Base-by-base conservation (phyloP, 2,329 filamentous ascomycete genomes). In the Colletotrichum sp. region DNA sequence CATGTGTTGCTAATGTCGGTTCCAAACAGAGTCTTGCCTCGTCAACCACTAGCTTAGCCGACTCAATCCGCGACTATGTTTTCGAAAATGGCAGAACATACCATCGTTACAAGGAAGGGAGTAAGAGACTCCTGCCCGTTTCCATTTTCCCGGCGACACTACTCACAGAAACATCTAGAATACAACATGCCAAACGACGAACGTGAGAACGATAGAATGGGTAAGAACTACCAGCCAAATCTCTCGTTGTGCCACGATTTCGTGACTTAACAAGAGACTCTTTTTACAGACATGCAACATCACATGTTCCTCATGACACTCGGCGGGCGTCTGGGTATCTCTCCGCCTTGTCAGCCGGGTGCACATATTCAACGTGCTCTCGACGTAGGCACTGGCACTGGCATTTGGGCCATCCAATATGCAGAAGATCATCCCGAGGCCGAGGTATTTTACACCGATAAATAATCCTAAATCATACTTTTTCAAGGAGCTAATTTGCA, bases 381-480 rank as follows among this genome's bases (percentile, higher is more conserved):
- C 44, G 44, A 52, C n/a, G 44, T 52, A 52, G n/a, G 44, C 44
- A 52, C 44, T 13, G n/a, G 44, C 44, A 52, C 44, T 7, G 44
- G 44, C 10, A 49, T 49, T 52, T 52, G n/a, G n/a, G n/a, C 44
- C 44, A 52, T 52, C 0, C 44, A 52, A 52, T 21, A 21, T 52
- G 44, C 44, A 21, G 44, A 52, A 52, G 44, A 52, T 1, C 44
- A 52, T 52, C 44, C 44, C 44, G 44, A 52, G 44, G 44, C 10
- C 6, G 2, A 3, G n/a, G 44, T 52, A 36, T 21, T 1, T 34
- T 4, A 15, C 10, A 21, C 10, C 6, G 6, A 16, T 8, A 3
- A 15, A 36, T 8, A 1, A n/a, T 3, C 2, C 13, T 24, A 21
- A 1, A 8, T 21, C 59, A 2, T 7, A 10, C 1, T 15, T 5